Evolutionary conservation across 139 green algal species (phyloP), one percentile per base, ranked within the genome.

Genomic region (Trebouxia sp.): DNA sequence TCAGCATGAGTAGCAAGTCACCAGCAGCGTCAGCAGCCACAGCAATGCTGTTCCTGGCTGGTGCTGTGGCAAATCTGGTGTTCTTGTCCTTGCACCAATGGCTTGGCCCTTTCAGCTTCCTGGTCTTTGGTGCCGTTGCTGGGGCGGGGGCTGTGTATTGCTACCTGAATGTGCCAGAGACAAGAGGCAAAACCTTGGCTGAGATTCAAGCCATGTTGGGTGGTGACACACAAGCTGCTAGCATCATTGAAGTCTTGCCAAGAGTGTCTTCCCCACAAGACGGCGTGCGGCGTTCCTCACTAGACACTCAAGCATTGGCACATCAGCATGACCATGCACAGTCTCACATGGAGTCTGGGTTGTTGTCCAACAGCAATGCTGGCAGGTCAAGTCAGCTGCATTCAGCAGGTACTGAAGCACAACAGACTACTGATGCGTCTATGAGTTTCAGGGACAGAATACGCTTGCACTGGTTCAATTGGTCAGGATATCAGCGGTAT

Each of bases 1-100:
- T 95, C 86, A 85, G 65, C 55, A 95, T 95, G 93, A 55, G 47
- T 30, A 76, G 76, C 70, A 95, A 95, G 83, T 88, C 83, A 0
- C 83, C 89, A 0, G 92, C 88, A 10, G 82, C 82, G 10, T 87
- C 90, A 0, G 83, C 86, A 4, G 89, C 90, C 26, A 94, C 89
- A 32, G 85, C 88, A 12, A 78, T 87, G 41, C 83, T 95, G 7
- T 96, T 97, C 58, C 75, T 91, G 3, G 90, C 86, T 14, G 90
- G 92, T 12, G 84, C 91, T 2, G 47, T 87, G 0, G 87, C 86
- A n/a, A 87, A 96, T 84, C 65, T 93, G n/a, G 51, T 92, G 9
- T 97, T 95, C 74, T 83, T 94, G 41, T 82, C 84, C 0, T 43
- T 96, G 45, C 85, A 92, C 42, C 48, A 76, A 26, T 67, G 41